These are phyloP conservation scores for Lathyrus tuberosus DNA, from an alignment of 306 rosid genomes.

Conservation along the genomic window DNA sequence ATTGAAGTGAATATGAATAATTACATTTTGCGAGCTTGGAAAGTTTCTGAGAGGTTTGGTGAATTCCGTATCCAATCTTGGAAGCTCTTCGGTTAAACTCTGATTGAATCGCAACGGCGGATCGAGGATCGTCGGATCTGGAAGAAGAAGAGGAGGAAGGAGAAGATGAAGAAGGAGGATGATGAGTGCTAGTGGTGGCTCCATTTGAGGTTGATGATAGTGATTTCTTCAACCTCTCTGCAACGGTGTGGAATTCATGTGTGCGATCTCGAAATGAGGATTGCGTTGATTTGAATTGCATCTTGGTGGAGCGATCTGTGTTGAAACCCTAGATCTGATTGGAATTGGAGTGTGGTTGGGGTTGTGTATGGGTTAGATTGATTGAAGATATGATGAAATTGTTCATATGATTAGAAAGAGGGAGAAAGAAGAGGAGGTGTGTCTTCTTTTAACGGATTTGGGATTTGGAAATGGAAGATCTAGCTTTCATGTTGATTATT, in stretches of 20 bases:
- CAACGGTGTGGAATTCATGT: conserved; percentile 71
- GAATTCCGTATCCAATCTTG: conserved; percentile 86
- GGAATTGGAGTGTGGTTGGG: background rate
- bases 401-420: background rate
- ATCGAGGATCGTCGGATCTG: conserved; percentile 75
- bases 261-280: conserved; percentile 87
- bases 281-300: conserved; percentile 68
- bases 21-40: conserved; percentile 85
- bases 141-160: conserved; percentile 32
- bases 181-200: conserved; percentile 28
- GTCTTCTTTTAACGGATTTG: background rate
- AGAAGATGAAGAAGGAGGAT: background rate
- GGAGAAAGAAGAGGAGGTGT: background rate
- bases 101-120: conserved; percentile 67
- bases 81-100: conserved; percentile 91
- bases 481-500: background rate
- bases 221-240: conserved; percentile 79
- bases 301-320: conserved; percentile 7
- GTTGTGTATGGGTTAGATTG: background rate
- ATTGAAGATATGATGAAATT: background rate
- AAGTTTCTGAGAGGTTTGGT: conserved; percentile 94
- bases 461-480: conserved; percentile 5
- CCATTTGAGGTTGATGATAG: conserved; percentile 52
- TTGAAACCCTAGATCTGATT: conserved; percentile 35
- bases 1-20: conserved; percentile 14